Conservation (phyloP, 768 basidiomycete genomes). For the Gautieria morchelliformis region DNA sequence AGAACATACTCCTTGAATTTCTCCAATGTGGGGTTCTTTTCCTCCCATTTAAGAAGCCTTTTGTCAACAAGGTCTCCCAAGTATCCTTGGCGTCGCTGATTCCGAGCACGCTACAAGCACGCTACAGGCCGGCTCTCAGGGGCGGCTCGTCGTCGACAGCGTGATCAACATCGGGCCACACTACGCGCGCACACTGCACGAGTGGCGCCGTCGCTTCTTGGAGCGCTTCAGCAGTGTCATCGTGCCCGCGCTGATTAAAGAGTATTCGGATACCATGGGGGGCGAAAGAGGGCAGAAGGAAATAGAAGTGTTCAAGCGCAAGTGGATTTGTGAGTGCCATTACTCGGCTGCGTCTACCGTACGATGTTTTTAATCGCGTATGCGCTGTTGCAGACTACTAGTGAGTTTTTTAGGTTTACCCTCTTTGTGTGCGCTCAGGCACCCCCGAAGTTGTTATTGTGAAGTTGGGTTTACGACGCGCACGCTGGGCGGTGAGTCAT, state of each 20-base stretch:
- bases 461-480: conserved; percentile 67
- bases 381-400: conserved; percentile 30
- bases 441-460: conserved; percentile 46
- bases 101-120: too few species aligned
- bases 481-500: conserved; percentile 46
- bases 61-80: too few species aligned
- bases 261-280: conserved; percentile 50
- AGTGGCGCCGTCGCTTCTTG: conserved; percentile 61
- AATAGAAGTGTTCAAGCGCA: conserved; percentile 65
- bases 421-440: background rate
- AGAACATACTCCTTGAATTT: too few species aligned
- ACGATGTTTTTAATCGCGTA: background rate
- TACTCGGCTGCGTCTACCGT: background rate
- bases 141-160: conserved; percentile 71
- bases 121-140: conserved; percentile 61
- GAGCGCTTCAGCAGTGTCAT: conserved; percentile 48
- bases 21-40: too few species aligned
- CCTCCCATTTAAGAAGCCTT: too few species aligned
- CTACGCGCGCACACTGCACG: conserved; percentile 78
- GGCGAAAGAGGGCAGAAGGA: conserved; percentile 36
- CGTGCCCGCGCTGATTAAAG: conserved; percentile 45
- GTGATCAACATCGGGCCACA: conserved; percentile 80
- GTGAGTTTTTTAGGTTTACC: conserved; percentile 20
- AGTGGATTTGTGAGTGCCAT: conserved; percentile 53
- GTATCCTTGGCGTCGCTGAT: too few species aligned